Evolutionary conservation across 805 yeast species (phyloP), one percentile per base, ranked within the genome.

Genomic region (Teunomyces barrocoloradensis): DNA sequence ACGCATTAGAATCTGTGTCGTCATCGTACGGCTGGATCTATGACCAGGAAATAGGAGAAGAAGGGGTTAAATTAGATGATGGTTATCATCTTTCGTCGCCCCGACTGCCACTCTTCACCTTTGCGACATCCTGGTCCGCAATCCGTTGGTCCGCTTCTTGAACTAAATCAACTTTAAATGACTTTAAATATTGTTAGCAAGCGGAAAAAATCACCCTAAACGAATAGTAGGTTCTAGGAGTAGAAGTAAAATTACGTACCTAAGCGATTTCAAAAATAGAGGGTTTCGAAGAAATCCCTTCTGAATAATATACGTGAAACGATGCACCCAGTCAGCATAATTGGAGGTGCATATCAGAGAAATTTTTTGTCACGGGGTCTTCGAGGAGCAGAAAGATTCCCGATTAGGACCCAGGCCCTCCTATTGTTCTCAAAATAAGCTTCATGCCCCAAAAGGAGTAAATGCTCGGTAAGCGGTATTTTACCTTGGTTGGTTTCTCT

Each of bases 311-410:
- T 20, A 13, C 18, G 11, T 37, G 40, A 37, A 37, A 37, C 40
- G 40, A 37, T 9, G 40, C 40, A 37, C 40, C 10, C 12, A n/a
- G 40, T 37, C 40, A 37, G 40, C 29, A 37, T 37, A 37, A 37
- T 20, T 12, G 29, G 29, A 37, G 25, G 40, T 20, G 40, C 40
- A 37, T 37, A 35, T 35, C 9, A 35, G 11, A 35, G 13, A 20
- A 35, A 32, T 15, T 35, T 13, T 18, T 35, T 20, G 27, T 35
- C 27, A 17, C 25, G 23, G 38, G 21, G 13, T 20, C 23, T 18
- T 12, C 9, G 4, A 7, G 38, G 6, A 21, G 27, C 38, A 20
- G 6, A 17, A 21, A 21, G 13, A 18, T 6, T 12, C 38, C 38
- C 15, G 23, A 35, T 35, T 35, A 20, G 38, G 38, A 32, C 11